These are phyloP conservation scores for Salix dunnii DNA, from an alignment of 345 rosid genomes.

Conservation along the genomic window DNA sequence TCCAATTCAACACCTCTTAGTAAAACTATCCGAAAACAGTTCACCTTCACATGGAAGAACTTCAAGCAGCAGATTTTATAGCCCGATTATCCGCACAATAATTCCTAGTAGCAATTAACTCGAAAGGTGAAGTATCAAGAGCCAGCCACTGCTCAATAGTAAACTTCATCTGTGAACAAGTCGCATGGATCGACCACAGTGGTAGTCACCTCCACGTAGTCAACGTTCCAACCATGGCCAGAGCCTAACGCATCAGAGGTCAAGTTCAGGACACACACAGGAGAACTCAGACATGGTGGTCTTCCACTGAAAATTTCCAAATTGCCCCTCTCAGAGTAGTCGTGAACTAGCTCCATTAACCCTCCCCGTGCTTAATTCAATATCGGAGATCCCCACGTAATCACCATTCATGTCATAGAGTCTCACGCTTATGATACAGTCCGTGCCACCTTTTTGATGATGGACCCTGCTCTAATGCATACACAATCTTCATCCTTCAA, in stretches of 20 bases:
- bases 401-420: constrained; percentile 51
- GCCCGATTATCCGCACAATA: neutral
- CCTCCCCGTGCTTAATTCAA: constrained; percentile 88
- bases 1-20: neutral
- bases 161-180: constrained; percentile 55
- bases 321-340: constrained; percentile 88
- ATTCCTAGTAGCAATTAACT: constrained; percentile 53
- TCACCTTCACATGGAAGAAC: neutral
- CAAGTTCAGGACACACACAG: constrained; percentile 65
- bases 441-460: constrained; percentile 80
- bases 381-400: constrained; percentile 36
- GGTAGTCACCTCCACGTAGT: constrained; percentile 72
- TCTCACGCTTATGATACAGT: constrained; percentile 54
- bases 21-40: neutral
- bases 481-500: constrained; percentile 51
- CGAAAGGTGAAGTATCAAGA: constrained; percentile 51
- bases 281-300: constrained; percentile 48
- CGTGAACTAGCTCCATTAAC: constrained; percentile 62
- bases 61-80: neutral
- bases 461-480: constrained; percentile 72
- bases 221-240: constrained; percentile 83
- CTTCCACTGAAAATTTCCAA: constrained; percentile 81
- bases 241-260: constrained; percentile 73
- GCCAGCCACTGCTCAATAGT: constrained; percentile 94
- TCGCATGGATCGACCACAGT: constrained; percentile 53